Percentiles rank a stretch among this genome's conserved stretches.
phyloP scores from a whole-genome alignment of 768 basidiomycete species.

The Boletales sp. region DNA sequence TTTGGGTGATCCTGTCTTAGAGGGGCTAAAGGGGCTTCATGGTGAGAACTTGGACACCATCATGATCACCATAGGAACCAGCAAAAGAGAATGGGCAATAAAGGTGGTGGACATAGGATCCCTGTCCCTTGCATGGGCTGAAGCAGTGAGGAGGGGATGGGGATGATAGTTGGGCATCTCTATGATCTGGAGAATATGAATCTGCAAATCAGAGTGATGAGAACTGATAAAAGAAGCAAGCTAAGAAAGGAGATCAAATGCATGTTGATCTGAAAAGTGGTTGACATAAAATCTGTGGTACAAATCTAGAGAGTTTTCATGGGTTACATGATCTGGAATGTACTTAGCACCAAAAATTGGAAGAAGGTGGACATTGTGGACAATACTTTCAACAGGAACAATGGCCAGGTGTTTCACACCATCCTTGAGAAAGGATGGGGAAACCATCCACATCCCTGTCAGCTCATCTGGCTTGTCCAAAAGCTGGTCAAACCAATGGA shows the following conservation, averaged over 20 bases:
- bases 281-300: conserved; percentile 31
- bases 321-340: conserved; percentile 20
- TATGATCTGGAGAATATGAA: conserved; percentile 22
- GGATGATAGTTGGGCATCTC: conserved; percentile 19
- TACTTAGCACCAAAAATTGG: conserved; percentile 13
- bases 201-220: too few relatives aligned
- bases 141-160: too few relatives aligned
- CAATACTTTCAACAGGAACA: conserved; percentile 15
- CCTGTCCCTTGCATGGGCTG: conserved; percentile 23
- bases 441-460: conserved; percentile 21
- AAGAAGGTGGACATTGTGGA: conserved; percentile 13
- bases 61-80: conserved; percentile 21
- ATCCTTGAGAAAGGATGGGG: conserved; percentile 6
- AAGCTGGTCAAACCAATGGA: conserved; percentile 18
- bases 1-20: conserved; percentile 12
- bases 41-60: conserved; percentile 16
- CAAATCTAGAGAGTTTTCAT: conserved; percentile 19
- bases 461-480: too few relatives aligned
- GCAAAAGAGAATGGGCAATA: conserved; percentile 21
- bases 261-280: conserved; percentile 32
- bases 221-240: neutral
- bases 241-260: conserved; percentile 4
- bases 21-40: conserved; percentile 19
- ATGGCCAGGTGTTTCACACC: conserved; percentile 2
- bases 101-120: too few relatives aligned